Evolutionary conservation across 2,329 filamentous ascomycete genomes (phyloP).

Genomic region (Ophiostoma pallidulum): DNA sequence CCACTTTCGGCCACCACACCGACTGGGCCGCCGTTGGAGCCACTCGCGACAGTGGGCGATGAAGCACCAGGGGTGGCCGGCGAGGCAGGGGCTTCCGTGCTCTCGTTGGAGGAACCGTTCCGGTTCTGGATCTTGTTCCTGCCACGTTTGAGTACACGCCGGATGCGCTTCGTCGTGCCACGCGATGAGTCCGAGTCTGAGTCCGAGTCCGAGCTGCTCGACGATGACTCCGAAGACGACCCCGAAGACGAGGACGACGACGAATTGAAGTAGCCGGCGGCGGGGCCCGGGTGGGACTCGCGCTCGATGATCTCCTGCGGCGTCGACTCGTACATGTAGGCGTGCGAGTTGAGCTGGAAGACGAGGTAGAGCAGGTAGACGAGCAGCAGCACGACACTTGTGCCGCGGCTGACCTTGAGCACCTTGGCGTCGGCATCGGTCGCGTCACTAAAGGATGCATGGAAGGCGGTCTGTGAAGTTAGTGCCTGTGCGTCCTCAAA

Average conservation of each 20-base stretch:
- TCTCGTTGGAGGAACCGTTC: conserved; percentile 25
- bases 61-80: not conserved
- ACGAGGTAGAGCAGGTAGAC: conserved; percentile 65
- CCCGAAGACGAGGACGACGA: conserved; percentile 36
- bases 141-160: conserved; percentile 48
- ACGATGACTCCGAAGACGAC: too few relatives aligned
- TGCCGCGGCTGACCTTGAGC: conserved; percentile 66
- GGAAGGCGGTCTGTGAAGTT: conserved; percentile 39
- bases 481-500: not conserved
- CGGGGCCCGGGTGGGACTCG: conserved; percentile 58
- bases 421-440: conserved; percentile 50
- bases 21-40: not conserved
- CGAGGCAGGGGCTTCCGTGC: conserved; percentile 18
- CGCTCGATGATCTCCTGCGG: conserved; percentile 53
- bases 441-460: conserved; percentile 57
- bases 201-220: conserved; percentile 35
- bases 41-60: not conserved
- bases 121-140: conserved; percentile 47
- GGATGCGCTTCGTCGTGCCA: conserved; percentile 51
- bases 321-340: conserved; percentile 59
- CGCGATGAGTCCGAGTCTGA: conserved; percentile 33
- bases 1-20: not conserved
- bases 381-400: conserved; percentile 62
- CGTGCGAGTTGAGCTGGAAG: conserved; percentile 66
- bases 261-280: conserved; percentile 54